Percentiles rank a stretch among this genome's conserved stretches.
phyloP scores from a whole-genome alignment of 441 rosid species.

The Sinapis alba region DNA sequence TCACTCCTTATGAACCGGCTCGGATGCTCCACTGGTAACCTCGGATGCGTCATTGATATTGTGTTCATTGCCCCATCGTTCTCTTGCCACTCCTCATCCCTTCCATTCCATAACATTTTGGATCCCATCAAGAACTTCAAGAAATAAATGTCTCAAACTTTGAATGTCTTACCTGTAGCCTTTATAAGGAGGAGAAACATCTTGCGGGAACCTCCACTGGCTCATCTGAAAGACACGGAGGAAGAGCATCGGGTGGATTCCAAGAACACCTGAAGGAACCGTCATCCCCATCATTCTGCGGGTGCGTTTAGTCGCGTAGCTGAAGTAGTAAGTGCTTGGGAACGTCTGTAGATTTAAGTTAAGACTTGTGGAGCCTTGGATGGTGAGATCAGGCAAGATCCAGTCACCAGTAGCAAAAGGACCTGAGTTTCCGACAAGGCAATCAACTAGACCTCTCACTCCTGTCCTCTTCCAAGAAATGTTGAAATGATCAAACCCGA shows the following conservation, averaged over 20 bases:
- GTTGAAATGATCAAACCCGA: conserved; percentile 94
- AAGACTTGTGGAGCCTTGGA: conserved; percentile 78
- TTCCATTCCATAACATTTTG: conserved; percentile 34
- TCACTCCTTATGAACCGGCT: conserved; percentile 56
- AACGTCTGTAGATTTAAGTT: conserved; percentile 74
- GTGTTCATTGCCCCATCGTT: conserved; percentile 97
- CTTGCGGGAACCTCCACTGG: conserved; percentile 76
- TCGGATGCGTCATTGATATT: conserved; percentile 93
- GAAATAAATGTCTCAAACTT: conserved; percentile 5
- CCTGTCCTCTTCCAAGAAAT: conserved; percentile 71
- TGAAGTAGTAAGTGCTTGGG: conserved; percentile 80
- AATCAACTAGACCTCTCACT: conserved; percentile 69
- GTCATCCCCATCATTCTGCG: conserved; percentile 70
- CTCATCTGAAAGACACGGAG: conserved; percentile 90
- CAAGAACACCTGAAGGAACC: conserved; percentile 75
- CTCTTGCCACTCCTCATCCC: conserved; percentile 98
- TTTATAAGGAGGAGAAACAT: conserved; percentile 73
- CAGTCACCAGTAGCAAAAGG: conserved; percentile 89
- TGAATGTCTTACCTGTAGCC: conserved; percentile 74
- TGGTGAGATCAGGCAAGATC: conserved; percentile 96
- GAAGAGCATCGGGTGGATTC: conserved; percentile 87
- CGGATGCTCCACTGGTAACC: conserved; percentile 79
- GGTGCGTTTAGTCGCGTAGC: conserved; percentile 88
- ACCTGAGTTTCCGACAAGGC: conserved; percentile 76
- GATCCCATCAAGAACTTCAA: conserved; percentile 7